These are phyloP conservation scores for Bertia moriformis DNA, from an alignment of 2,329 filamentous ascomycete genomes.

Conservation along the genomic window DNA sequence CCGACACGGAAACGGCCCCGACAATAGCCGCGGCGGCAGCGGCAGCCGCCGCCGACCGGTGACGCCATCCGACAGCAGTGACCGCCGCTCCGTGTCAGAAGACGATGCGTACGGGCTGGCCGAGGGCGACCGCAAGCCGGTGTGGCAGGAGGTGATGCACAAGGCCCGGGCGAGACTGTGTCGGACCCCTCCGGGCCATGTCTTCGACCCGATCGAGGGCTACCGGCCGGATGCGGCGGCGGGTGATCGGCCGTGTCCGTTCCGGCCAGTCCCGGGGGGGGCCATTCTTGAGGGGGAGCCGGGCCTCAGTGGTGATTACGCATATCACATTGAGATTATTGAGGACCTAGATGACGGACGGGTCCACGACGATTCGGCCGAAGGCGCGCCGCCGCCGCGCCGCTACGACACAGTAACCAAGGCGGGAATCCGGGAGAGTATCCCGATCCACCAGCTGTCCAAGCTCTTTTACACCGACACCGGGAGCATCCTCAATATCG, in stretches of 20 bases:
- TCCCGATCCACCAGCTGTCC: slow-evolving; percentile 49
- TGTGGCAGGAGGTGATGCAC: slow-evolving; percentile 94
- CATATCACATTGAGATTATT: slow-evolving; percentile 68
- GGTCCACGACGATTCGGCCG: slow-evolving; percentile 26
- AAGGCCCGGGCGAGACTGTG: slow-evolving; percentile 75
- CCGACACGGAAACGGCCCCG: slow-evolving; percentile 20
- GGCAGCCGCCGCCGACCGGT: background rate
- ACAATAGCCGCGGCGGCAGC: slow-evolving; percentile 3
- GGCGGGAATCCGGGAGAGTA: slow-evolving; percentile 33
- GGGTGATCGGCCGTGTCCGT: background rate
- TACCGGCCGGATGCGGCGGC: slow-evolving; percentile 12
- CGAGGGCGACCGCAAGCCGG: slow-evolving; percentile 47
- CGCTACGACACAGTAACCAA: slow-evolving; percentile 25
- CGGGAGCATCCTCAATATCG: slow-evolving; percentile 74
- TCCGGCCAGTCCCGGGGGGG: too few species aligned
- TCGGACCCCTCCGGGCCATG: slow-evolving; percentile 43
- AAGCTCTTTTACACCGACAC: slow-evolving; percentile 92
- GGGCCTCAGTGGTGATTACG: slow-evolving; percentile 29
- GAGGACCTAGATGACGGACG: slow-evolving; percentile 60
- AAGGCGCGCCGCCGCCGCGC: slow-evolving; percentile 9
- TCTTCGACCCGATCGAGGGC: slow-evolving; percentile 24
- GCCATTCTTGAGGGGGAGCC: slow-evolving; percentile 2
- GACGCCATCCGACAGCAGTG: slow-evolving; percentile 8
- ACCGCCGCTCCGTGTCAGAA: slow-evolving; percentile 20
- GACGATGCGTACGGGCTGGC: slow-evolving; percentile 26